phyloP scores from a whole-genome alignment of 495 filamentous ascomycete genomes.

The Bombardia bombarda region DNA sequence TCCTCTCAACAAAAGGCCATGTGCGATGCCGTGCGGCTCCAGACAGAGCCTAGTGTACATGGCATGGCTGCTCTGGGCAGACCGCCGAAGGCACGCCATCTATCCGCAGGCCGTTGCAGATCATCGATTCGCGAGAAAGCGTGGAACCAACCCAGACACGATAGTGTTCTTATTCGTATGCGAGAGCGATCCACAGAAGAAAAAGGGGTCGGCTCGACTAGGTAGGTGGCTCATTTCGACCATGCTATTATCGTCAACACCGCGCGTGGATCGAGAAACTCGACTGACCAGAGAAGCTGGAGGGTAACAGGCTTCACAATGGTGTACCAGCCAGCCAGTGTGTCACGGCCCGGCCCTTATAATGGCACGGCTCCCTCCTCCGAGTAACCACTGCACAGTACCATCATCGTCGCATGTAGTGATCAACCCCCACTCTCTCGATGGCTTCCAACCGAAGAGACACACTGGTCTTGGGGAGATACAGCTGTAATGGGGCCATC shows the following conservation, averaged over 20 bases:
- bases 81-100: too few relatives aligned
- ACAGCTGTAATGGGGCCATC: not conserved
- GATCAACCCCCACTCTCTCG: not conserved
- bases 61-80: not conserved
- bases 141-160: conserved; percentile 1
- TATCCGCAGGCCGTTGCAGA: not conserved
- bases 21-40: conserved; percentile 5
- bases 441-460: not conserved
- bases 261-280: not conserved
- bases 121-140: conserved; percentile 8
- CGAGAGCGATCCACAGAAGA: not conserved
- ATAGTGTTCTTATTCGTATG: not conserved
- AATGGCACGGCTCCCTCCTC: not conserved
- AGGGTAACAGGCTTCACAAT: not conserved
- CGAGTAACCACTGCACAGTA: not conserved
- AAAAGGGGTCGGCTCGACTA: not conserved
- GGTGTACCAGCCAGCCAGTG: conserved; percentile 1
- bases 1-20: conserved; percentile 5
- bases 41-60: not conserved
- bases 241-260: not conserved
- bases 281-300: not conserved
- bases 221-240: conserved; percentile 4
- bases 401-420: not conserved
- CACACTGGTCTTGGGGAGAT: not conserved
- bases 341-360: conserved; percentile 8